Conservation (phyloP, 768 basidiomycete species). For the Boletus reticuloceps region DNA sequence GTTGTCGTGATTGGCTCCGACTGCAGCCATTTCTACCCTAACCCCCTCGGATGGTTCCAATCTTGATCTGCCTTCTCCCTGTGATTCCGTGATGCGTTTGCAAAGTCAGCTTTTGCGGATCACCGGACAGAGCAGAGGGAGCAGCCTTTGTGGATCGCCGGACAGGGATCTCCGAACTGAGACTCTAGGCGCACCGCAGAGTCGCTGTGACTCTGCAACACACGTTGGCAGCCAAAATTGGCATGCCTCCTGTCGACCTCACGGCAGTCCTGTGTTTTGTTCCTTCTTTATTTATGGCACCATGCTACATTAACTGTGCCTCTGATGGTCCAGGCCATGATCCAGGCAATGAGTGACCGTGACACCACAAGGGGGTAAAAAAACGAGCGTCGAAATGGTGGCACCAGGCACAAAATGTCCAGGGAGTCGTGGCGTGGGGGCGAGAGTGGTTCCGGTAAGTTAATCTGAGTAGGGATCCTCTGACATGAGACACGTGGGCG, state of each 20-base stretch:
- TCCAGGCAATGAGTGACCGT: too few species aligned
- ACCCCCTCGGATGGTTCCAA: background rate
- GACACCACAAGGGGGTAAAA: too few species aligned
- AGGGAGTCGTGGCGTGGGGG: conserved; percentile 32
- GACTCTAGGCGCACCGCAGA: background rate
- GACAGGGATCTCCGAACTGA: background rate
- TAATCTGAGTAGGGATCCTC: conserved; percentile 35
- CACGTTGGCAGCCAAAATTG: background rate
- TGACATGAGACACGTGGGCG: conserved; percentile 31
- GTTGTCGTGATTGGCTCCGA: conserved; percentile 32
- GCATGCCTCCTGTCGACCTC: background rate
- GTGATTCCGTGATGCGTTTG: background rate
- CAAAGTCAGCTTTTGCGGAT: background rate
- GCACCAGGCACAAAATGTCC: conserved; percentile 34
- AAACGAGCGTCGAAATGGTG: too few species aligned
- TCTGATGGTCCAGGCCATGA: conserved; percentile 13
- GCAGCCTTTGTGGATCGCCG: too few species aligned
- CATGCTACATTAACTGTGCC: too few species aligned
- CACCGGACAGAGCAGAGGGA: too few species aligned
- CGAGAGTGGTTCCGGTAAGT: conserved; percentile 36
- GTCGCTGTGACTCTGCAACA: background rate
- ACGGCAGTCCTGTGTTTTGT: conserved; percentile 3
- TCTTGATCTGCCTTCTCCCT: background rate
- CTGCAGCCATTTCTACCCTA: conserved; percentile 35
- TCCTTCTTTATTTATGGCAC: conserved; percentile 8